A percentile compares a stretch with the other conserved stretches of the same genome.
phyloP scores from a whole-genome alignment of 768 basidiomycete species.

The Boletus reticulatus region DNA sequence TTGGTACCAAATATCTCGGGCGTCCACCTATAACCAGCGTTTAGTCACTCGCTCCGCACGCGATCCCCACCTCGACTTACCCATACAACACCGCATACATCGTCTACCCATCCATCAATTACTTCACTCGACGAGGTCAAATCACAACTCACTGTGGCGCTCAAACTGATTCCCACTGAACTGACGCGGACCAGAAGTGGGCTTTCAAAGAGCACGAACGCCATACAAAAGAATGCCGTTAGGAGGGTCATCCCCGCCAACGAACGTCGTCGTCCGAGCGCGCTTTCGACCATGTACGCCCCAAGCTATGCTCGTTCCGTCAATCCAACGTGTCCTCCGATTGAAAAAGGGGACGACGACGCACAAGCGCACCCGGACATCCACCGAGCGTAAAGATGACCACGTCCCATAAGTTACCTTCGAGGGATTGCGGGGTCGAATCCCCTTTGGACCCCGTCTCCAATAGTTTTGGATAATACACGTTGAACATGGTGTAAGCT shows the following conservation, averaged over 20 bases:
- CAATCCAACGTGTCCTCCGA: not conserved
- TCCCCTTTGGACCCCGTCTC: constrained; percentile 45
- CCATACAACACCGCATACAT: constrained; percentile 91
- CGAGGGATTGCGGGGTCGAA: constrained; percentile 42
- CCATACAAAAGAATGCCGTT: constrained; percentile 71
- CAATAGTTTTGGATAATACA: constrained; percentile 82
- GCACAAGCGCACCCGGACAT: constrained; percentile 78
- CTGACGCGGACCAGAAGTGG: constrained; percentile 61
- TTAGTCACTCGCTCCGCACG: not conserved
- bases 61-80: constrained; percentile 6
- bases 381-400: constrained; percentile 82
- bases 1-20: constrained; percentile 85
- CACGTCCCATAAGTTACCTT: constrained; percentile 79
- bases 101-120: constrained; percentile 38
- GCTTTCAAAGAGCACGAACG: constrained; percentile 60
- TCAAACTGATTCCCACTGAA: constrained; percentile 75
- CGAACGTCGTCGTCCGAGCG: constrained; percentile 69
- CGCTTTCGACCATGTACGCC: constrained; percentile 74
- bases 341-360: constrained; percentile 24
- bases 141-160: constrained; percentile 47
- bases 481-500: constrained; percentile 94
- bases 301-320: constrained; percentile 53
- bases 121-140: not conserved
- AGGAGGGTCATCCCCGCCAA: constrained; percentile 72
- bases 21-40: constrained; percentile 53